Conservation (phyloP, 2,329 filamentous ascomycete genomes). For the Colletotrichum salicis region DNA sequence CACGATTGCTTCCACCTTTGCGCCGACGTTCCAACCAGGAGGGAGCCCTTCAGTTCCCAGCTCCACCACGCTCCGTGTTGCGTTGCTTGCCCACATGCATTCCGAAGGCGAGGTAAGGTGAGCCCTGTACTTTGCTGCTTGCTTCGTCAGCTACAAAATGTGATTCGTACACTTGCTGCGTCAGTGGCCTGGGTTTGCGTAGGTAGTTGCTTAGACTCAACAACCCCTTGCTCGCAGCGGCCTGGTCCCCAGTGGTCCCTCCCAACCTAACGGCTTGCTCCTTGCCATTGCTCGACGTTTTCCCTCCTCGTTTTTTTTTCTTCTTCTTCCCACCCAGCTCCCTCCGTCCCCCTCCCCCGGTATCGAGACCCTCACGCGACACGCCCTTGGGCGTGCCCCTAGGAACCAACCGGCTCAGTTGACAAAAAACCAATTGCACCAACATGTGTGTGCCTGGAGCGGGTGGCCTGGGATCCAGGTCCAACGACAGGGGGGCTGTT, state of each 20-base stretch:
- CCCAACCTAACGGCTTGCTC: neutral
- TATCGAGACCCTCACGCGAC: neutral
- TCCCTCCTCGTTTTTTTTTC: neutral
- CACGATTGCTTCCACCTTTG: neutral
- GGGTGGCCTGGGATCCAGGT: slow-evolving; percentile 21
- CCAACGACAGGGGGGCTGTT: slow-evolving; percentile 14
- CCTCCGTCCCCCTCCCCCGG: neutral
- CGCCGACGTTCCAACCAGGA: neutral
- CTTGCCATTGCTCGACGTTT: neutral
- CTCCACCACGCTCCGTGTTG: neutral
- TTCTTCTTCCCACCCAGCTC: neutral
- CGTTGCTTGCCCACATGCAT: neutral
- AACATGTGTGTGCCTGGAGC: slow-evolving; percentile 14
- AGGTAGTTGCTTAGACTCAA: too few relatives aligned
- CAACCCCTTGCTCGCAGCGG: neutral
- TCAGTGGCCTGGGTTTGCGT: neutral
- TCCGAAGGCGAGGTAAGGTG: neutral
- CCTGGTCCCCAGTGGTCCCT: neutral
- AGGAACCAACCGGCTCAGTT: neutral
- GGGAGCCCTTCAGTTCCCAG: neutral
- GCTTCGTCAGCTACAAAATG: neutral
- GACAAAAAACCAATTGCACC: slow-evolving; percentile 14
- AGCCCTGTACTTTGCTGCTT: neutral
- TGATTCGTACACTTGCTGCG: neutral
- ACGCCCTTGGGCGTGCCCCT: neutral